Evolutionary conservation across 1,139 yeast species (phyloP), one percentile per base, ranked within the genome.

Genomic region (Geotrichum klebahnii): DNA sequence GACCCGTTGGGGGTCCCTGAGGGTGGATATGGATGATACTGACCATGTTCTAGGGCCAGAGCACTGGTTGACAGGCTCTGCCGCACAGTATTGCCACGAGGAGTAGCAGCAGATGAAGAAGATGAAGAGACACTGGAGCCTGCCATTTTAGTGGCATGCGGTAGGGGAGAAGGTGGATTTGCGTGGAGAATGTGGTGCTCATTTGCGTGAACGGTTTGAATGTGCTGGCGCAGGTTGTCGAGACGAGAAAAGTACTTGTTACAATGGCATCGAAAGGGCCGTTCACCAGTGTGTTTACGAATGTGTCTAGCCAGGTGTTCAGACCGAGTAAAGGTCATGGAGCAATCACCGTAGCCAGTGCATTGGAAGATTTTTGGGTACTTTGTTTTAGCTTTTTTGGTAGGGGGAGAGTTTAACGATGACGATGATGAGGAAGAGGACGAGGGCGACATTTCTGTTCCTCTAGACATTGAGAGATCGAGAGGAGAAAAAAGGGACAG

Each of bases 261-360:
- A 67, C 97, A 90, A 46, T 85, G 85, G 67, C 97, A 90, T 51
- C 87, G 81, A 66, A 88, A 90, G 1, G 97, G 97, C 51, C 96
- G 75, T 67, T 90, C 97, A 40, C 97, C 97, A 1, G 97, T 89
- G 65, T 89, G 97, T 63, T 89, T 90, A 47, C 97, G 73, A 50
- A 88, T 84, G 69, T 89, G 97, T 55, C 97, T 76, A 1, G 96
- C 96, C 59, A 90, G 74, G 67, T 90, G 97, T 65, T 90, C 97
- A 16, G 88, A 81, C 54, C 96, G 71, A 1, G 95, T 86, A 65
- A 89, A 90, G 10, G 90, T 79, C 96, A 89, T 90, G 52, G 72
- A 74, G 67, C 97, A 89, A 56, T 85, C 90, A 14, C 90, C 89
- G 64, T 79, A 89, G 3, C 96, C 96, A 1, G 84, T 74, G 67